These are phyloP conservation scores for Hippophae gyantsensis DNA, from an alignment of 306 rosid species.

Conservation along the genomic window DNA sequence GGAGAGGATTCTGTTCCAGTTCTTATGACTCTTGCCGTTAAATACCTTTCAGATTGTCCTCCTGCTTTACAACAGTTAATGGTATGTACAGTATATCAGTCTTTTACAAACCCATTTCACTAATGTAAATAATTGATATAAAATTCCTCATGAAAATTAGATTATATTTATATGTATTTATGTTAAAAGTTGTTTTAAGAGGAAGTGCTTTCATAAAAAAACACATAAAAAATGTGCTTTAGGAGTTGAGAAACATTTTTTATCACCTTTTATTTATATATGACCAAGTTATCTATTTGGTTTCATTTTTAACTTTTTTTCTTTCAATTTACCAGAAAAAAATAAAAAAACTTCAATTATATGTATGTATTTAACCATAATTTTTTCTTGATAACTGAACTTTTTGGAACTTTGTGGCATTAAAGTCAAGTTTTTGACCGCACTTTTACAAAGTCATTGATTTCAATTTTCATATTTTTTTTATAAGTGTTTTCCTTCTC, in stretches of 20 bases:
- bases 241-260: no score
- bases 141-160: no score
- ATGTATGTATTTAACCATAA: conserved; percentile 15
- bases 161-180: no score
- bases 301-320: no score
- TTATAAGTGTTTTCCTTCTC: conserved; percentile 5
- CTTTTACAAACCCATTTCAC: neutral
- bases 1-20: conserved; percentile 97
- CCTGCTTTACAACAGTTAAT: conserved; percentile 66
- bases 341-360: conserved; percentile 9
- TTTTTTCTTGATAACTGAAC: conserved; percentile 7
- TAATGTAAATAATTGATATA: neutral
- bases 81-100: conserved; percentile 19
- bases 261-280: no score
- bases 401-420: conserved; percentile 24
- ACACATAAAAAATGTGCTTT: no score
- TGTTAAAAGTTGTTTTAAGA: no score
- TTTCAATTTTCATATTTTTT: conserved; percentile 17
- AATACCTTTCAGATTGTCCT: conserved; percentile 78
- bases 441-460: conserved; percentile 16
- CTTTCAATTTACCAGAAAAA: no score
- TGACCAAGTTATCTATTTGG: no score
- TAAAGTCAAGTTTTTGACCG: conserved; percentile 23
- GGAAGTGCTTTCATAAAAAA: no score
- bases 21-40: conserved; percentile 79